Percentiles rank a stretch among this genome's conserved stretches.
Evolutionary conservation across 2,329 filamentous ascomycete genomes (phyloP).

Genomic region (Monosporascus ibericus): DNA sequence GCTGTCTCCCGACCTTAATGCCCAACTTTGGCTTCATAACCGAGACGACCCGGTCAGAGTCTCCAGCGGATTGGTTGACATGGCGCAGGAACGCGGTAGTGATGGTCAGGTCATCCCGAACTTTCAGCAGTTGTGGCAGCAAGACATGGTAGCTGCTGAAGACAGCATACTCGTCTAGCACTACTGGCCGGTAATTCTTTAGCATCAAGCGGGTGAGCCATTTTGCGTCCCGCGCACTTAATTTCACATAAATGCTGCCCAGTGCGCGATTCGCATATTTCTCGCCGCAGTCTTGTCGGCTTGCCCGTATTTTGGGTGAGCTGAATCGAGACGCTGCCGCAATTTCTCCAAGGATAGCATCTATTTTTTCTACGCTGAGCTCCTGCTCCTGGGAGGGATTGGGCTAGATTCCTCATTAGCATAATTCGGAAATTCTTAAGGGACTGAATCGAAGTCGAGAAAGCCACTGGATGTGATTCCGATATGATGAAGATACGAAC

Average conservation of each 20-base stretch:
- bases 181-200: conserved; percentile 66
- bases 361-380: conserved; percentile 68
- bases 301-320: conserved; percentile 50
- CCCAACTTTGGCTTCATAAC: conserved; percentile 49
- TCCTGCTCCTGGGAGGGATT: conserved; percentile 32
- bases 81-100: conserved; percentile 50
- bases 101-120: conserved; percentile 61
- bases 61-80: conserved; percentile 12
- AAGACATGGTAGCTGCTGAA: conserved; percentile 60
- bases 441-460: background rate
- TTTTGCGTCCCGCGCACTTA: conserved; percentile 68
- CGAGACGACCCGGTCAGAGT: conserved; percentile 17
- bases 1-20: conserved; percentile 58
- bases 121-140: conserved; percentile 62
- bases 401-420: conserved; percentile 34
- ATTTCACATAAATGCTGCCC: conserved; percentile 48
- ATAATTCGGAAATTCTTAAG: too few relatives aligned
- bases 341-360: conserved; percentile 56
- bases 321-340: conserved; percentile 68
- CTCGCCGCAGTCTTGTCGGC: conserved; percentile 15
- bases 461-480: background rate
- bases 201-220: conserved; percentile 80
- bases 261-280: conserved; percentile 40
- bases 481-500: background rate
- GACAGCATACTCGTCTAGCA: conserved; percentile 50